phyloP scores from a whole-genome alignment of 768 basidiomycete genomes.

The Coprinopsis cinerea region DNA sequence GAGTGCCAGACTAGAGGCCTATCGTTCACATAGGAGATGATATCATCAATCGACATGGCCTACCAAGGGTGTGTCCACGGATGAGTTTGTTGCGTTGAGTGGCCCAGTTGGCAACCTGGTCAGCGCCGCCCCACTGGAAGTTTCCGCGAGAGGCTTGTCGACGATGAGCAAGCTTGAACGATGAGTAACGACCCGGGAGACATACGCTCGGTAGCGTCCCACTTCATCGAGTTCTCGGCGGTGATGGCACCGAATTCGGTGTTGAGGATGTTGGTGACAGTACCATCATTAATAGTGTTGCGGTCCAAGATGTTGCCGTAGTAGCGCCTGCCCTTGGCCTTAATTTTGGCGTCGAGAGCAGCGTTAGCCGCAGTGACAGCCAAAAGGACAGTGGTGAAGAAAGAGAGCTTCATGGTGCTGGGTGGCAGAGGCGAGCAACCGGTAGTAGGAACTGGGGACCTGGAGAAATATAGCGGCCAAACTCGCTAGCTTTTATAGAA shows the following conservation, averaged over 20 bases:
- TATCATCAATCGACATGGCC: neutral
- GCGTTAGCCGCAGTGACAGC: constrained; percentile 13
- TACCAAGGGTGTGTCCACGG: constrained; percentile 36
- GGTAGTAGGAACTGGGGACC: no score
- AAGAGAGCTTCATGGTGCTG: constrained; percentile 6
- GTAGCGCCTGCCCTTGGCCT: constrained; percentile 29
- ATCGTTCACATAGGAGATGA: no score
- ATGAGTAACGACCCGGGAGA: neutral
- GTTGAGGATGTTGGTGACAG: constrained; percentile 24
- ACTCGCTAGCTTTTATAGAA: neutral
- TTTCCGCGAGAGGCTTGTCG: constrained; percentile 22
- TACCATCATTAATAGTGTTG: constrained; percentile 27
- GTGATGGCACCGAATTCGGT: constrained; percentile 37
- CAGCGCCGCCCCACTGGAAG: constrained; percentile 31
- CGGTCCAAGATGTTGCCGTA: constrained; percentile 21
- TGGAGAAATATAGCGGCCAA: neutral
- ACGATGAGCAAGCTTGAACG: neutral
- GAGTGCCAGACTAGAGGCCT: constrained; percentile 23
- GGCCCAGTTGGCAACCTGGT: constrained; percentile 38
- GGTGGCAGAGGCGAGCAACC: neutral
- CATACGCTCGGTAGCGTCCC: constrained; percentile 36
- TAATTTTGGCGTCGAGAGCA: constrained; percentile 23
- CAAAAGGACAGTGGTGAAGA: constrained; percentile 3
- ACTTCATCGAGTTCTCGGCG: constrained; percentile 30
- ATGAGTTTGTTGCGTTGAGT: constrained; percentile 32